Conservation (phyloP, 1,284 basidiomycete genomes). For the Heterobasidion irregulare region DNA sequence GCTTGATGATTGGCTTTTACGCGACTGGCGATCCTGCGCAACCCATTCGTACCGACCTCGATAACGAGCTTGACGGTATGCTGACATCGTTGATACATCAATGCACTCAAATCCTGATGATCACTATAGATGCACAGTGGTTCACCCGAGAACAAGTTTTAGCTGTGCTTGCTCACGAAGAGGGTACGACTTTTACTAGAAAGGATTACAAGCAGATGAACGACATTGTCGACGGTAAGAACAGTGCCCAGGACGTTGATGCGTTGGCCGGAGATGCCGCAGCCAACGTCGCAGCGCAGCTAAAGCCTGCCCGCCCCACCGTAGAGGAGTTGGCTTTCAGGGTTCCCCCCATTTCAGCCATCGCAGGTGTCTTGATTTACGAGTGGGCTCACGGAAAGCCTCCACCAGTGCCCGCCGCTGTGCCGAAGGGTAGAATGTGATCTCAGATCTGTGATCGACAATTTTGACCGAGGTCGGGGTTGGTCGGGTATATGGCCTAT, state of each 20-base stretch:
- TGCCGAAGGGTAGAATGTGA: conserved; percentile 8
- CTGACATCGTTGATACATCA: conserved; percentile 6
- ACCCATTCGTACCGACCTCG: conserved; percentile 79
- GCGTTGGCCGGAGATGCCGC: conserved; percentile 15
- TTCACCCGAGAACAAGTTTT: conserved; percentile 73
- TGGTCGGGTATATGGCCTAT: too few relatives aligned
- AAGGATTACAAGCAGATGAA: conserved; percentile 56
- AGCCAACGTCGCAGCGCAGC: conserved; percentile 1
- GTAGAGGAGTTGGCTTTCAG: conserved; percentile 43
- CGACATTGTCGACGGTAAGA: conserved; percentile 25
- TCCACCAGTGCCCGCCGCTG: not conserved
- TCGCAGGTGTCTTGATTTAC: conserved; percentile 62
- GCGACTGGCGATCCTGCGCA: conserved; percentile 68
- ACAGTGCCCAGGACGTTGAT: conserved; percentile 17
- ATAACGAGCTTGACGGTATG: conserved; percentile 91
- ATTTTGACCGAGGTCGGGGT: too few relatives aligned
- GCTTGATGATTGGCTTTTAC: conserved; percentile 88
- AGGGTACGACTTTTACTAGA: conserved; percentile 45
- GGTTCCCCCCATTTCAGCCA: conserved; percentile 61
- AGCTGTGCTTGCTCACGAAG: conserved; percentile 47
- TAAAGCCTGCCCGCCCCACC: conserved; percentile 5
- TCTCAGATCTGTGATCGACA: not conserved
- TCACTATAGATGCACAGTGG: conserved; percentile 72
- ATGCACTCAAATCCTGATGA: not conserved
- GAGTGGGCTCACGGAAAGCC: conserved; percentile 54